Evolutionary conservation across 2,329 filamentous ascomycete species (phyloP), one percentile per base, ranked within the genome.

Genomic region (Nemania diffusa): DNA sequence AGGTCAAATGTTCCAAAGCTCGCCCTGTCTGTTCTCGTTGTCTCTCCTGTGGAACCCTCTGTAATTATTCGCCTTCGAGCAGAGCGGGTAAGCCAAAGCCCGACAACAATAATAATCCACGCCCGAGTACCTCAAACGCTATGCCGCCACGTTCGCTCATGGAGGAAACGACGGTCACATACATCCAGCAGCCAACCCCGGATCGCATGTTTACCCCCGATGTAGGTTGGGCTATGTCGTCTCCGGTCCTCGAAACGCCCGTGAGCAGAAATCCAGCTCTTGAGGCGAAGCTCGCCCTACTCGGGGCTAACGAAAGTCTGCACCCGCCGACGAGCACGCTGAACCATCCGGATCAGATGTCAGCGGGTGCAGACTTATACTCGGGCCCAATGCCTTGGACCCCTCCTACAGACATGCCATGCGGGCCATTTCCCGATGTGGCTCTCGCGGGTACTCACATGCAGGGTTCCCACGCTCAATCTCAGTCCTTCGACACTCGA

Each of bases 1-100:
- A 87, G 73, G 84, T 87, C 76, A 87, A 86, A 72, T 87, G 85
- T 75, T 85, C 83, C 68, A 87, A 87, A 70, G 78, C 79, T 2
- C 78, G 83, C n/a, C 85, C 85, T 1, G 81, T 86, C 56, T 87
- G 85, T 74, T 80, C 81, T n/a, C 80, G 84, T 46, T 87, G 85
- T 68, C 78, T 86, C 2, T 74, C 81, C 2, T 84, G 81, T 50
- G 85, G 85, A 7, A 80, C 82, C 46, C 78, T 84, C 55, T 87
- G 85, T 70, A 80, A 79, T 8, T 87, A 87, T 70, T 86, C 84
- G 17, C 84, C 84, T 1, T 86, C 84, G 0, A 84, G 81, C 69
- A 79, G 84, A 58, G 80, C 82, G 1, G 84, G 84, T 37, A 85
- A 85, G 71, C 81, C 82, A 40, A 85, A 84, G 69, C 76, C 81